These are phyloP conservation scores for Geotrichum cucujoidarum DNA, from an alignment of 1,139 yeast species.

Conservation along the genomic window DNA sequence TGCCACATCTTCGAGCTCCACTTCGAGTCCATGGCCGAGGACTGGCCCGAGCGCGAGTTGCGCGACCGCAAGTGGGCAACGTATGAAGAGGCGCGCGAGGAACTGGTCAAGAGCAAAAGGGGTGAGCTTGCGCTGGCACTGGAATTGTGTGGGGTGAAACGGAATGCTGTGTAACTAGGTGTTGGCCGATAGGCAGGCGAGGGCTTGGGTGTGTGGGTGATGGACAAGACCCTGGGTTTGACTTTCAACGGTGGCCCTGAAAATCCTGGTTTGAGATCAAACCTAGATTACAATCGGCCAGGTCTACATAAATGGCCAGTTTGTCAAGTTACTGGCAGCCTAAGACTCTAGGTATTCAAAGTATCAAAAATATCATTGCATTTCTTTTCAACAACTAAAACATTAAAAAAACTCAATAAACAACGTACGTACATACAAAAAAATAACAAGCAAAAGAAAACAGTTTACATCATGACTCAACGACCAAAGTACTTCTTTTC, in stretches of 20 bases:
- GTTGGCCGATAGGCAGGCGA: no score
- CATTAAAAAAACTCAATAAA: no score
- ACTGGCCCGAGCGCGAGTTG: constrained; percentile 67
- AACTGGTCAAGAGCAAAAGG: constrained; percentile 22
- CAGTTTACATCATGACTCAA: constrained; percentile 5
- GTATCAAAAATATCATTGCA: no score
- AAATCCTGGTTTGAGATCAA: no score
- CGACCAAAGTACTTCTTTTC: constrained; percentile 42
- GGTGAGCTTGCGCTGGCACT: constrained; percentile 26
- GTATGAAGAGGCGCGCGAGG: constrained; percentile 54
- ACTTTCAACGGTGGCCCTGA: not conserved
- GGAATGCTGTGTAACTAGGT: no score
- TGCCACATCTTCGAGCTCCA: constrained; percentile 79
- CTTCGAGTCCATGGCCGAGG: constrained; percentile 49
- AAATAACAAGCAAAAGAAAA: not conserved
- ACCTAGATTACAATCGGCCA: no score
- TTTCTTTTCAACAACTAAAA: no score
- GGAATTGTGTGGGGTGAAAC: constrained; percentile 9
- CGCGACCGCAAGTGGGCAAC: constrained; percentile 73
- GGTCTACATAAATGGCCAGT: no score
- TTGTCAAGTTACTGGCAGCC: no score
- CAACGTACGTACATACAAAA: no score
- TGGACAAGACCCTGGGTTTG: not conserved
- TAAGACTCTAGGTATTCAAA: no score
- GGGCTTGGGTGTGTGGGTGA: no score